These are phyloP conservation scores for Perkinsus marinus DNA, from an alignment of 169 alveolate genomes.

Conservation along the genomic window DNA sequence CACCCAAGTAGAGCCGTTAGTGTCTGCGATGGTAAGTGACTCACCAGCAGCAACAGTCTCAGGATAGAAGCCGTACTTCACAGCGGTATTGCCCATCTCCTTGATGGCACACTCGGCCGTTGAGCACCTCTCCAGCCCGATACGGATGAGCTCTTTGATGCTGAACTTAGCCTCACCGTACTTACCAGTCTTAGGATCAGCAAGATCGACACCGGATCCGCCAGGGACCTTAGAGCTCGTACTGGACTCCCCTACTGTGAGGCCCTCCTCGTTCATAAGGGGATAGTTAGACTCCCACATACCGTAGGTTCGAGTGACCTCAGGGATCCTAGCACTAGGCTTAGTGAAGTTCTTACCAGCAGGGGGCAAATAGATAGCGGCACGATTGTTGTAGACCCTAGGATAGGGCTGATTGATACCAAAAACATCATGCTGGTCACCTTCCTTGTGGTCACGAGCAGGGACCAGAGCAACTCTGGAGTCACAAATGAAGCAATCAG, in stretches of 20 bases:
- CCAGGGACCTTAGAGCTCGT: background rate
- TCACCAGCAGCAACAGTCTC: background rate
- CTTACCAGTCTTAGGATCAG: background rate
- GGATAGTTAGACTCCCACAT: background rate
- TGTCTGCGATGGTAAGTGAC: background rate
- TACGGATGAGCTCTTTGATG: background rate
- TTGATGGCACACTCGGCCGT: background rate
- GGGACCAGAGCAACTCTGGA: background rate
- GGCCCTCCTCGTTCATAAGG: slow-evolving; percentile 2
- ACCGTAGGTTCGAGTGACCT: background rate
- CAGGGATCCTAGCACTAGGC: background rate
- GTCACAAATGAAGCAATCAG: slow-evolving; percentile 1
- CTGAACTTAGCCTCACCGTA: background rate
- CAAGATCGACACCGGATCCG: background rate
- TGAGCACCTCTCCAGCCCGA: background rate
- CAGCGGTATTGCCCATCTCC: background rate
- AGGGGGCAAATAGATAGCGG: background rate
- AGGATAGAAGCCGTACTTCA: slow-evolving; percentile 3
- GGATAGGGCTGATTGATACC: background rate
- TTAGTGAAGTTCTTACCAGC: background rate
- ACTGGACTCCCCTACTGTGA: background rate
- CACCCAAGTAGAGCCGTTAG: background rate
- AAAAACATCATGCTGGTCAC: background rate
- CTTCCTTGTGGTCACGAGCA: background rate
- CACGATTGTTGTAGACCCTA: background rate